Evolutionary conservation across 2,329 filamentous ascomycete genomes (phyloP), one percentile per base, ranked within the genome.

Genomic region (Neophaeococcomyces aloes): DNA sequence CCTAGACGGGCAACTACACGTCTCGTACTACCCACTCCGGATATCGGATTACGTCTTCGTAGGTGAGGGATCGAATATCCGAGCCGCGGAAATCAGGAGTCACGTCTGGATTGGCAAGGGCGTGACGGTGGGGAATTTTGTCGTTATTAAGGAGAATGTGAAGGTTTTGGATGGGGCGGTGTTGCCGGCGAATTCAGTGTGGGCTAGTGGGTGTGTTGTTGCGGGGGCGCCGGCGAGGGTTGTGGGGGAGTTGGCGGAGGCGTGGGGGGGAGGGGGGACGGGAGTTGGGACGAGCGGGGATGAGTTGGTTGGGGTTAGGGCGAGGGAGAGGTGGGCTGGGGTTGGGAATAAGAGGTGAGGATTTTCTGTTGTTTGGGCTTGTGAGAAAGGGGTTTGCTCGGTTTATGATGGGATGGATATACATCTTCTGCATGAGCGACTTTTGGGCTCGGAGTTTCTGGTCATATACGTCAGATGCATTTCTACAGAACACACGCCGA

Each of bases 31-130:
- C 63, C 88, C 88, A 7, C 80, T 96, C 55, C 86, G 91, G 49
- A 83, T 98, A 52, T 87, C 87, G 35, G 88, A 95, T 62, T 89
- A 96, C 65, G 88, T 95, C 50, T 95, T 89, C 64, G 75, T 98
- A 38, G 88, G 86, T 46, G 73, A 77, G 56, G 69, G 71, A 27
- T 79, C 79, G 29, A 76, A 89, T 30, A 75, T 98, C 29, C 86
- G 91, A 60, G 86, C 89, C 1, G 86, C 87, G 5, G 76, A 78
- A 29, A 78, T 98, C 42, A 84, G 85, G 2, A 86, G 75, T 54
- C 86, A 95, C 64, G 87, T 96, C 13, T 78, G 86, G 59, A 84
- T 98, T 48, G 88, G 87, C 17, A 73, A 74, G 44, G 77, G 79
- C 40, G 85, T 80, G 50, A 81, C 83, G 1, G 72, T 98, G 38